Percentiles rank a stretch among this genome's conserved stretches.
These are phyloP conservation scores for Cubamyces sp. DNA, from an alignment of 768 basidiomycete genomes.

Conservation along the genomic window DNA sequence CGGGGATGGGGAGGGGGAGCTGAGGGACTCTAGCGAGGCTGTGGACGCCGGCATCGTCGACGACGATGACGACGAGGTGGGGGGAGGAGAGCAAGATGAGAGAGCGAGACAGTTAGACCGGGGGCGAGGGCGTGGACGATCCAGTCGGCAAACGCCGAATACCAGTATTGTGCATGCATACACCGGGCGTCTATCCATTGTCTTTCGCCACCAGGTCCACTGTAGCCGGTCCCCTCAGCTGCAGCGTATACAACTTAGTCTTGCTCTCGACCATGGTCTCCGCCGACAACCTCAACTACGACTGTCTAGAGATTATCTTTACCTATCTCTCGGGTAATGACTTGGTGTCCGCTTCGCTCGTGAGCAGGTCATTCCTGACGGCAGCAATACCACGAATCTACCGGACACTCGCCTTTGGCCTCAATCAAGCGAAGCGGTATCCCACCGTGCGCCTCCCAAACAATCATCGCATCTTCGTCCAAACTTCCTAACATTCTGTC, in stretches of 20 bases:
- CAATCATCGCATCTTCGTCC: no score
- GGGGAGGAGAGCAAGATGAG: constrained; percentile 1
- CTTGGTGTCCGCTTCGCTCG: constrained; percentile 62
- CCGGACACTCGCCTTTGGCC: constrained; percentile 54
- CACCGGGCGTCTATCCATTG: constrained; percentile 7
- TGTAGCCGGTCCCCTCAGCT: background rate
- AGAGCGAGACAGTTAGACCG: constrained; percentile 2
- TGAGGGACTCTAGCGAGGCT: constrained; percentile 65
- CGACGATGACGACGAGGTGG: constrained; percentile 30
- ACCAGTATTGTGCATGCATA: constrained; percentile 8
- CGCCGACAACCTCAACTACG: constrained; percentile 69
- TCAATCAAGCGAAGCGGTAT: constrained; percentile 62
- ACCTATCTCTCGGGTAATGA: constrained; percentile 53
- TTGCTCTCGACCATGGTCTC: constrained; percentile 51
- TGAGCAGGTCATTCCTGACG: constrained; percentile 66
- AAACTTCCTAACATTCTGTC: background rate
- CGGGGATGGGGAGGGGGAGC: constrained; percentile 70
- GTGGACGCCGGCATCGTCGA: constrained; percentile 54
- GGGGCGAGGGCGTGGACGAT: constrained; percentile 26
- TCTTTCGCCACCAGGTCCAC: constrained; percentile 1
- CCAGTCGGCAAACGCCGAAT: constrained; percentile 13
- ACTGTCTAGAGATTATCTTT: constrained; percentile 75
- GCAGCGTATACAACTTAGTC: constrained; percentile 2
- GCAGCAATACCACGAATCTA: constrained; percentile 70
- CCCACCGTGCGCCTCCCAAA: constrained; percentile 42